These are phyloP conservation scores for Mucor sp. DNA, from an alignment of 371 early-diverging fungal species.

Conservation along the genomic window DNA sequence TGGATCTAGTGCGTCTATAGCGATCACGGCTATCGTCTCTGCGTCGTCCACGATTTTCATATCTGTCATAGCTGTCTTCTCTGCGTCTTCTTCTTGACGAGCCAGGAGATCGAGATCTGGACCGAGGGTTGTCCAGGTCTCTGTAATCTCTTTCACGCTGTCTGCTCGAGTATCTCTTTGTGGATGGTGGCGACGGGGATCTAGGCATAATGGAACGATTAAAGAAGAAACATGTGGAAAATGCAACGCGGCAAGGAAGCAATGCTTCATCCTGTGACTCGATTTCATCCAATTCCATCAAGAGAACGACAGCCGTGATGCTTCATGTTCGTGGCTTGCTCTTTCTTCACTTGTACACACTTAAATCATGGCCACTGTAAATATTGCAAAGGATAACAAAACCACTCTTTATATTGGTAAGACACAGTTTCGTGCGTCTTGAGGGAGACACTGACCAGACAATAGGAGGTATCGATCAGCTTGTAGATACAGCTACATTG, in stretches of 20 bases:
- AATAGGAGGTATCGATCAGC: slow-evolving; percentile 81
- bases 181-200: slow-evolving; percentile 48
- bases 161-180: slow-evolving; percentile 23
- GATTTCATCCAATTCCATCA: not conserved
- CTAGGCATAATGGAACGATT: slow-evolving; percentile 30
- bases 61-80: slow-evolving; percentile 16
- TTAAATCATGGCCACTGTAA: slow-evolving; percentile 20
- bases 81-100: slow-evolving; percentile 20
- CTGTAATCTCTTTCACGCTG: slow-evolving; percentile 40
- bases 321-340: not conserved
- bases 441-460: not conserved
- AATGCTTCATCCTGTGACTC: not conserved
- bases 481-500: slow-evolving; percentile 76
- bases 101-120: slow-evolving; percentile 32
- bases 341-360: slow-evolving; percentile 4
- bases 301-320: not conserved
- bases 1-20: slow-evolving; percentile 1
- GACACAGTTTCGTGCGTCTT: not conserved
- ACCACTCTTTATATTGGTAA: slow-evolving; percentile 61
- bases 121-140: slow-evolving; percentile 40
- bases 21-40: slow-evolving; percentile 1
- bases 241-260: not conserved
- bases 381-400: slow-evolving; percentile 45
- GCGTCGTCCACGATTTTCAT: slow-evolving; percentile 7
- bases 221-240: not conserved